Base-by-base conservation (phyloP, 2,329 filamentous ascomycete genomes). In the Cryphonectria radicalis region DNA sequence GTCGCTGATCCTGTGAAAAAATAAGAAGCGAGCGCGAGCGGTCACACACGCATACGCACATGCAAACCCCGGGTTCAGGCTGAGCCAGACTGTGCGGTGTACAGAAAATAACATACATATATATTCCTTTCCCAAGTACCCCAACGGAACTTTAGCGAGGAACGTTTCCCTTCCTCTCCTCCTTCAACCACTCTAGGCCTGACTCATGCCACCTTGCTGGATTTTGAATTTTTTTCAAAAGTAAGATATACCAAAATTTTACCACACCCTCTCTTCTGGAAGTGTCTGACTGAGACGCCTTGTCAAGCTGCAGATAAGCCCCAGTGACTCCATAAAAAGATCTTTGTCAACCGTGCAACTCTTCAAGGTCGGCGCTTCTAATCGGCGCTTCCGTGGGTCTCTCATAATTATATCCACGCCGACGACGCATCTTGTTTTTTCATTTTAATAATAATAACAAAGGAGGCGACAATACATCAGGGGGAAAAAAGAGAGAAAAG, bases 301-400 rank as follows among this genome's bases (percentile, higher is more conserved):
- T 63, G 25, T 42, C 19, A 65, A 37, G 50, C 65, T 72, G 66
- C 69, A 71, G 57, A 72, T 66, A 64, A 63, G 68, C 71, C 65
- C 69, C 66, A 53, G 25, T 25, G 55, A 63, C 67, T 71, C 71
- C 71, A 70, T 73, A 73, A 73, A 71, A 70, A 73, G 71, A 66
- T 67, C 57, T 50, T 63, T 69, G 70, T 53, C 66, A 57, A 32
- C 32, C 3, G 32, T 32, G 32, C 32, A 32, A 67, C 57, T 60
- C 53, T 62, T 22, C 19, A 50, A 55, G 50, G 57, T 60, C 8
- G 35, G 28, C 59, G 63, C 69, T 43, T 67, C 57, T 42, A 19
- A 22, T 64, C n/a, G 22, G 62, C 37, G 37, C 63, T 62, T 68
- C 66, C 62, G 37, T 64, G 62, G 42, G 63, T 42, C 55, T 25